These are phyloP conservation scores for Basidioascus undulatus DNA, from an alignment of 768 basidiomycete species.

Conservation along the genomic window DNA sequence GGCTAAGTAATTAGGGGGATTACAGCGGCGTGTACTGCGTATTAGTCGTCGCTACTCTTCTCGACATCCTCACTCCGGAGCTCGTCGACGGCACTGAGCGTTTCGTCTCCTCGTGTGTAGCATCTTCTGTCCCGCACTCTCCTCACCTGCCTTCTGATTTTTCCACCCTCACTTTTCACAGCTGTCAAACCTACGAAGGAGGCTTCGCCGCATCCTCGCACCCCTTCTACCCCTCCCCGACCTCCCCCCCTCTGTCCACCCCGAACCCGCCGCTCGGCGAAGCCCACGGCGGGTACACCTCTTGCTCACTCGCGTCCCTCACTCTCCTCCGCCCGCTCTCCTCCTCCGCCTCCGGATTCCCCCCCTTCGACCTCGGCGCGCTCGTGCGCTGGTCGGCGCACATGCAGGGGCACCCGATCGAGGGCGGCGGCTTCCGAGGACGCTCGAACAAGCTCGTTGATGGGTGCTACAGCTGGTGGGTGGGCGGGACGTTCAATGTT, in stretches of 20 bases:
- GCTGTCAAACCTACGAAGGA: slow-evolving; percentile 93
- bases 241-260: slow-evolving; percentile 23
- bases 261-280: slow-evolving; percentile 63
- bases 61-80: slow-evolving; percentile 71
- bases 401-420: slow-evolving; percentile 61
- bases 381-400: slow-evolving; percentile 58
- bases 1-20: background rate
- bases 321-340: slow-evolving; percentile 40
- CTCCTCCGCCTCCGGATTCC: slow-evolving; percentile 3
- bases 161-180: slow-evolving; percentile 1
- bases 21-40: slow-evolving; percentile 81
- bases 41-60: slow-evolving; percentile 51
- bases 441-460: slow-evolving; percentile 97
- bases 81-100: slow-evolving; percentile 47
- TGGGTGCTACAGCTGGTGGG: slow-evolving; percentile 99
- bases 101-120: slow-evolving; percentile 35
- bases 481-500: slow-evolving; percentile 62
- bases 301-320: slow-evolving; percentile 72
- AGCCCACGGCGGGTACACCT: slow-evolving; percentile 94
- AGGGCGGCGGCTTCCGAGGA: slow-evolving; percentile 79
- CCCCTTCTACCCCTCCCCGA: slow-evolving; percentile 28
- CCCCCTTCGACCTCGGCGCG: slow-evolving; percentile 28
- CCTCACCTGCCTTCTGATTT: background rate
- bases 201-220: slow-evolving; percentile 67
- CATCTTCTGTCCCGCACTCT: background rate